Percentiles rank a stretch among this genome's conserved stretches.
These are phyloP conservation scores for Camillea tinctor DNA, from an alignment of 2,329 filamentous ascomycete species.

Conservation along the genomic window DNA sequence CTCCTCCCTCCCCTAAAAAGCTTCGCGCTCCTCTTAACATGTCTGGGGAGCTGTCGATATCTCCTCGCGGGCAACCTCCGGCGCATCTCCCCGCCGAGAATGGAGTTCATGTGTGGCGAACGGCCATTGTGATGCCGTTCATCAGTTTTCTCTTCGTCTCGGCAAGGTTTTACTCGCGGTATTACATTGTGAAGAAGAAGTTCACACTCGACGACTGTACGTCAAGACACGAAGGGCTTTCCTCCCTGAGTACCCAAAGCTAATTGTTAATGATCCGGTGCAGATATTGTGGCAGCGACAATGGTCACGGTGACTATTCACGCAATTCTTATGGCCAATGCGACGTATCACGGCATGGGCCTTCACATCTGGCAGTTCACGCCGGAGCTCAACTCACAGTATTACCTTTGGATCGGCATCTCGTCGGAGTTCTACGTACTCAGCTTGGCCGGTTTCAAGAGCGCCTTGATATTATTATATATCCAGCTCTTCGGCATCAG, in stretches of 20 bases:
- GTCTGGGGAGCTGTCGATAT: not conserved
- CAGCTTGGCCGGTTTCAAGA: constrained; percentile 32
- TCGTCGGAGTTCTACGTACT: constrained; percentile 31
- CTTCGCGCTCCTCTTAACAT: not conserved
- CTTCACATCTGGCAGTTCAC: constrained; percentile 33
- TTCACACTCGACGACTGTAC: constrained; percentile 29
- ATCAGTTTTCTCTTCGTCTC: constrained; percentile 29
- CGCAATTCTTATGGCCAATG: constrained; percentile 27
- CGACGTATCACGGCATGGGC: constrained; percentile 32
- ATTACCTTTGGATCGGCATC: constrained; percentile 33
- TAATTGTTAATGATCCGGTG: not conserved
- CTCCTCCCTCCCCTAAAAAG: no score
- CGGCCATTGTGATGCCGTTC: constrained; percentile 28
- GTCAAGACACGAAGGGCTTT: constrained; percentile 1
- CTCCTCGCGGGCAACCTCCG: constrained; percentile 10
- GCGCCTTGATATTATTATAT: constrained; percentile 28
- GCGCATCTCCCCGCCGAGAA: constrained; percentile 25
- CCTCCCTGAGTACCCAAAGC: not conserved
- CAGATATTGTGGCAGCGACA: constrained; percentile 28
- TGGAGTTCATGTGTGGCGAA: constrained; percentile 28
- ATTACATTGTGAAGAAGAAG: constrained; percentile 17
- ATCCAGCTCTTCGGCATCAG: constrained; percentile 30
- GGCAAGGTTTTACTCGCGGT: constrained; percentile 28
- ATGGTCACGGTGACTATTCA: constrained; percentile 27
- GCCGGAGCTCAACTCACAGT: constrained; percentile 27